Base-by-base conservation (phyloP, 139 green algal genomes). In the Coelastrella sp. region DNA sequence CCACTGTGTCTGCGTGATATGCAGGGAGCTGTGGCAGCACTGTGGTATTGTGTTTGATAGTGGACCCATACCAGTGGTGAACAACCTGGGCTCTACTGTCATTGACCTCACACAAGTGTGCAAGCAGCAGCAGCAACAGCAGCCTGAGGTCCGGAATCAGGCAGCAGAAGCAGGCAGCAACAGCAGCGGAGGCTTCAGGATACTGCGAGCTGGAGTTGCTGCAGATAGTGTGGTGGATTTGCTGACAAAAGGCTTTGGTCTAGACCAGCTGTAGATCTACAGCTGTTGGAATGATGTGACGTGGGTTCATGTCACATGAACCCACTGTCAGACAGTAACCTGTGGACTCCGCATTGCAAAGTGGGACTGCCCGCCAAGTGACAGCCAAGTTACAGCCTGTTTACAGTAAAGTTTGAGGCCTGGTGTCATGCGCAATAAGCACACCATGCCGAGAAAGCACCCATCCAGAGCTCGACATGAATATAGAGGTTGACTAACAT, bases 41-140 rank as follows among this genome's bases (percentile, higher is more conserved):
- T 95, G 92, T 77, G 81, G 64, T 27, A 85, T 88, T 0, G 90
- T 97, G 34, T 96, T 94, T 89, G 91, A 97, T 48, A 90, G 64
- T 23, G 91, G 91, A 0, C 32, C 13, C 32, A 62, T 96, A 8
- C 60, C 74, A 2, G 66, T 53, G 0, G 81, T 35, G 2, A 79
- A 64, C 13, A 77, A 89, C 30, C 27, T 60, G 2, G 94, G 94
- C 23, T 96, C 92, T 38, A 97, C 94, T 2, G 83, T 97, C 5
- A 27, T 97, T 6, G 94, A 97, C 85, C 87, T 97, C 9, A 85
- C 71, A 27, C 37, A 60, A 50, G n/a, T 66, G 6, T 25, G 3
- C 5, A 30, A 41, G 7, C n/a, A 37, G 43, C 63, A 62, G 60
- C 59, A 34, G 40, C 32, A 71, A 34, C 51, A 82, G 34, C 45